Evolutionary conservation across 306 rosid species (phyloP), one percentile per base, ranked within the genome.

Genomic region (Mimosa pudica): DNA sequence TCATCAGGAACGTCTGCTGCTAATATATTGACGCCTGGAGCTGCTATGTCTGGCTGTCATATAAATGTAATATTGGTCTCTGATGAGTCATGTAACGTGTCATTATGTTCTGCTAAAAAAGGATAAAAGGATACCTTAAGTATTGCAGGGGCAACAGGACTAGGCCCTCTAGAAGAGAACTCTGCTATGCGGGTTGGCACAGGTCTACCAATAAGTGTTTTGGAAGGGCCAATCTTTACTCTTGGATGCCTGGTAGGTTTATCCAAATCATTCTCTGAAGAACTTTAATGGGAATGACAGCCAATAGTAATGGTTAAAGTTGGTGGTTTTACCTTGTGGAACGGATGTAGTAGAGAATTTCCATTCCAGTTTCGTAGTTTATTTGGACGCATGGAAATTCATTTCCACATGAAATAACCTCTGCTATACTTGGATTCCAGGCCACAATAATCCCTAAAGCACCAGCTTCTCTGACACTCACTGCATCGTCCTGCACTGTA

Each of bases 141-240:
- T 69, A 84, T 87, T 17, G 82, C 85, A 1, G 88, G 86, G 38
- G 89, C 71, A 10, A 82, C 75, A 47, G 91, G 82, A 73, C 80
- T 87, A n/a, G 93, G 91, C 24, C 89, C 93, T 80, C 91, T 76
- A 2, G 89, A 82, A 35, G 91, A 87, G 77, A 89, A 89, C 36
- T 30, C 7, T 32, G 93, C 87, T 9, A 89, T 79, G 3, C 73
- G 48, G 51, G 87, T 61, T 24, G 87, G 70, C 45, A 84, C 79
- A 18, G 88, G 93, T 78, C 74, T 85, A 4, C 93, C 87, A 32
- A 35, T 75, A 4, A 75, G 72, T 17, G 90, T 87, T 74, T 79
- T 76, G 41, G 90, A 16, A 54, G 63, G 88, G 75, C 70, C 71
- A 51, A 87, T 79, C 80, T 73, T 79, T 42, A 87, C 85, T 32